Conservation (phyloP, 495 filamentous ascomycete genomes). For the Aspergillus bridgeri region DNA sequence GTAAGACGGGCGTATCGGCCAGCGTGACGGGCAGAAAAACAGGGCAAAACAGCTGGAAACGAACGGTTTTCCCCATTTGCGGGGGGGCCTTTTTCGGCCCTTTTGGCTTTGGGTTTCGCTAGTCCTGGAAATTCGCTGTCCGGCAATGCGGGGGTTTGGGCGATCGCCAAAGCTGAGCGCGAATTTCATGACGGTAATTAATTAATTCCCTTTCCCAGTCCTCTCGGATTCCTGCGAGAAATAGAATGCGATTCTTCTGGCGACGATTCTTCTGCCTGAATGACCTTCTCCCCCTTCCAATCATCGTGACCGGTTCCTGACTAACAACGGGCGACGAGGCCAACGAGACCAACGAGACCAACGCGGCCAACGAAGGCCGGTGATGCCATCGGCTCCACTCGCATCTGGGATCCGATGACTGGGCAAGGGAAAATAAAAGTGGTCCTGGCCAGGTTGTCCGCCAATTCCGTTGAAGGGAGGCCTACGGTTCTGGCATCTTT, state of each 20-base stretch:
- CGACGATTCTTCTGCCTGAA: not conserved
- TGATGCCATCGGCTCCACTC: constrained; percentile 23
- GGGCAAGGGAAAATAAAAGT: constrained; percentile 2
- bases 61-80: too few relatives aligned
- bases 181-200: too few relatives aligned
- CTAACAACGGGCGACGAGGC: constrained; percentile 11
- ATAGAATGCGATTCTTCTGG: too few relatives aligned
- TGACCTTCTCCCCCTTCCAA: not conserved
- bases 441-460: constrained; percentile 8
- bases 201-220: not conserved
- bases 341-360: not conserved
- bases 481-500: too few relatives aligned
- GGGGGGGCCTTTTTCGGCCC: constrained; percentile 8
- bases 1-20: too few relatives aligned
- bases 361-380: not conserved
- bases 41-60: not conserved
- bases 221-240: not conserved
- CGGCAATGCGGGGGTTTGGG: constrained; percentile 22
- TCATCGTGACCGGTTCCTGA: constrained; percentile 15
- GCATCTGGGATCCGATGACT: constrained; percentile 19
- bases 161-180: constrained; percentile 12
- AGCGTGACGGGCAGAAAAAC: too few relatives aligned
- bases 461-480: not conserved
- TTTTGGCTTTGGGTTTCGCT: constrained; percentile 18
- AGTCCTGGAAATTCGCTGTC: constrained; percentile 13